A percentile compares a stretch with the other conserved stretches of the same genome.
These are phyloP conservation scores for Adansonia digitata DNA, from an alignment of 345 rosid species.

Conservation along the genomic window DNA sequence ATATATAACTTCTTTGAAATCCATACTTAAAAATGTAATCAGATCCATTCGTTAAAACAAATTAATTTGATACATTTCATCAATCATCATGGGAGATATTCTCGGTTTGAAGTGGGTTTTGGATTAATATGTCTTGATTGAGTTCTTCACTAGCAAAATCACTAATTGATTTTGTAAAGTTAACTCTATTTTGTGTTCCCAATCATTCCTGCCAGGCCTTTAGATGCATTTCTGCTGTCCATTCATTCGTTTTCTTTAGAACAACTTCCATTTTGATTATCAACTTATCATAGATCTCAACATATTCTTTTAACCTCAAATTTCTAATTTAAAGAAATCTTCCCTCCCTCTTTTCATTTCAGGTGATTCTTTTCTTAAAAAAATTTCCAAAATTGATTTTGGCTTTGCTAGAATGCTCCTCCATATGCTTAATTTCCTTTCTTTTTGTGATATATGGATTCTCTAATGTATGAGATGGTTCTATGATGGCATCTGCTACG, in stretches of 20 bases:
- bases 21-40: not conserved
- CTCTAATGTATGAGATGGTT: too few species aligned
- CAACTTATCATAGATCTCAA: not conserved
- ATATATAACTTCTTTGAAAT: not conserved
- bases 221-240: not conserved
- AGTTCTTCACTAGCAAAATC: not conserved
- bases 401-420: not conserved
- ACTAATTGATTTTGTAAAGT: not conserved
- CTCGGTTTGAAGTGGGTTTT: not conserved
- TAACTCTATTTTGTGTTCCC: not conserved
- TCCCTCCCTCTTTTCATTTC: not conserved
- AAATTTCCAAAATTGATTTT: not conserved
- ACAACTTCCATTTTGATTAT: not conserved
- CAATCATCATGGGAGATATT: not conserved
- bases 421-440: not conserved
- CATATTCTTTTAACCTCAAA: not conserved
- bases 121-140: not conserved
- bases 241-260: not conserved
- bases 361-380: not conserved
- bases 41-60: not conserved
- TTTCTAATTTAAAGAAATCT: not conserved
- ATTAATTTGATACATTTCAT: not conserved
- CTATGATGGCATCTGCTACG: too few species aligned
- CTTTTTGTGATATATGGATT: not conserved
- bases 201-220: not conserved